Evolutionary conservation across 371 early-diverging fungal species (phyloP), one percentile per base, ranked within the genome.

Genomic region (Lichtheimia corymbifera): DNA sequence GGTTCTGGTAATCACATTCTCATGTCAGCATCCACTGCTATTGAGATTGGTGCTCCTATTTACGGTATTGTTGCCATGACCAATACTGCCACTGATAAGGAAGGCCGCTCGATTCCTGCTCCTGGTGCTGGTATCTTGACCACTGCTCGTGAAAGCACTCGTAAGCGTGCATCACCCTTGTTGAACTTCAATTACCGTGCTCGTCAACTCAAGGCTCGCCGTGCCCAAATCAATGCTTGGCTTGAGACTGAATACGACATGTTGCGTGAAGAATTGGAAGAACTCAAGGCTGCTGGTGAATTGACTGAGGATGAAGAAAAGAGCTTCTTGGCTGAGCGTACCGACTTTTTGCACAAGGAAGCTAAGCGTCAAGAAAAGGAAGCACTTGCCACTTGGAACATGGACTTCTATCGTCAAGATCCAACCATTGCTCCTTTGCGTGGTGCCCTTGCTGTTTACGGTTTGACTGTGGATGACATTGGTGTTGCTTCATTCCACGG

Each of bases 401-500:
- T 90, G 76, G 85, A 92, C 69, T 97, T 95, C 90, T 96, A 84
- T 81, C 84, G 79, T 59, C 87, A 88, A 54, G 93, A 96, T 70
- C 72, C 90, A 41, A 72, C 82, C 69, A 96, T 97, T 73, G 81
- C 97, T 30, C 95, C 97, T 58, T 73, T 97, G 41, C 94, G 96
- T 57, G 97, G 96, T 66, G 91, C 94, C 14, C 84, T 97, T 51
- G 94, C 96, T 41, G 86, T 88, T 14, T 97, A 86, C 72, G 96
- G 96, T 50, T 77, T 97, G 62, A 92, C 93, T 6, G 80, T 96
- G 49, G 95, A 97, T 72, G 97, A 97, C 72, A 91, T 97, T 67
- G 92, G 93, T 59, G 93, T 96, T 44, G 94, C 95, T n/a, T 96
- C 96, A 22, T 97, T 97, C 97, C 97, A 96, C 80, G 97, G 97